Evolutionary conservation across 305 asterid genomes (phyloP), one percentile per base, ranked within the genome.

Genomic region (Plantago coronopus): DNA sequence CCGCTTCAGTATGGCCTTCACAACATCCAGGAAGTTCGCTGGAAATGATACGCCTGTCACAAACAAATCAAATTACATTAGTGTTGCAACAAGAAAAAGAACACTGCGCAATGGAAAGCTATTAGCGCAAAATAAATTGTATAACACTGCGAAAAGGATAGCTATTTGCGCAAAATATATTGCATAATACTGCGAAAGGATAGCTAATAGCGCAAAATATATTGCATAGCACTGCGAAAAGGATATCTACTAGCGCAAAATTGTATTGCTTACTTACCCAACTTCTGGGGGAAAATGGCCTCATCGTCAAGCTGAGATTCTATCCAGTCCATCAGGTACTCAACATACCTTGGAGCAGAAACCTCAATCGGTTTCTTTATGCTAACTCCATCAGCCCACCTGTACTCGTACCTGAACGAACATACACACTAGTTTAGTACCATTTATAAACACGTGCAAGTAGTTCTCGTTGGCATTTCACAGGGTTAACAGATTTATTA

Each of bases 261-360:
- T 8, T n/a, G n/a, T n/a, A n/a, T n/a, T n/a, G n/a, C n/a, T n/a
- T 18, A 63, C 74, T 6, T 57, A 79, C 93, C 89, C 40, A 72
- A 54, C 43, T 67, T 72, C 49, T 74, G 84, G 22, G 89, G 89
- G 31, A 85, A 85, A 22, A 80, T 71, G 46, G 82, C 51, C 65
- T 72, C 83, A 25, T 85, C 61, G 9, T 82, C 85, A 7, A 85
- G 64, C 57, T 78, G 85, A 54, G 71, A 60, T 65, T 72, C 93
- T 14, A 76, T 69, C 93, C 89, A 84, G 7, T 73, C 78, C 83
- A 78, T 74, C 51, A 80, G 60, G 59, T 70, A 78, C 8, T 85
- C 89, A 3, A 82, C 81, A 55, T 82, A 85, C 57, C 76, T 69
- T 7, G 79, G 87, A 69, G 89, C 89, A 45, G 89, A 82, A 54